These are phyloP conservation scores for Fraxinus paxiana DNA, from an alignment of 305 asterid genomes.

Conservation along the genomic window DNA sequence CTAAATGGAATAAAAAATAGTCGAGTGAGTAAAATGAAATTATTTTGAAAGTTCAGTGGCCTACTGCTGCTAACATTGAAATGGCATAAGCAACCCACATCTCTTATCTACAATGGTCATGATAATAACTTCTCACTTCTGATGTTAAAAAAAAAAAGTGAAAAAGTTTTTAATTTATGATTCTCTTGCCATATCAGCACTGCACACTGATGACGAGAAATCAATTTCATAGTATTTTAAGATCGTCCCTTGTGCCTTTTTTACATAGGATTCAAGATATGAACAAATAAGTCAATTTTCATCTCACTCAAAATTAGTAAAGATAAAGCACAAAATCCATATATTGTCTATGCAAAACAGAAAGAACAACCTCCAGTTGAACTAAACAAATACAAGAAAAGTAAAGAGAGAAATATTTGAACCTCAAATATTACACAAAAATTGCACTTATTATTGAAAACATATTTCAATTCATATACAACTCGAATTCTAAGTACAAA, in stretches of 20 bases:
- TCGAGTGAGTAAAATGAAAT: neutral
- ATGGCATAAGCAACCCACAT: neutral
- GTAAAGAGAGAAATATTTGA: neutral
- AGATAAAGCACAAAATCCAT: neutral
- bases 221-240: neutral
- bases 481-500: conserved; percentile 5
- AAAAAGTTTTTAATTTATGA: neutral
- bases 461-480: conserved; percentile 26
- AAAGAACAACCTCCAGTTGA: neutral
- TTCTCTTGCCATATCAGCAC: neutral
- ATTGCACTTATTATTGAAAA: conserved; percentile 5
- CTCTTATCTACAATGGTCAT: neutral
- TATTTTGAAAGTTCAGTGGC: neutral
- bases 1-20: neutral
- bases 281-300: neutral
- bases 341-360: neutral
- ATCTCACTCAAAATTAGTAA: neutral
- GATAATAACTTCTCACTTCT: neutral
- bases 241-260: neutral
- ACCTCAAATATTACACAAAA: conserved; percentile 19
- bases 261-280: neutral
- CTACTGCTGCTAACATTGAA: neutral
- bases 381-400: neutral
- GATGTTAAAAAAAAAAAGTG: neutral
- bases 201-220: neutral